Evolutionary conservation across 2,329 filamentous ascomycete species (phyloP).

Genomic region (Zopfia rhizophila): DNA sequence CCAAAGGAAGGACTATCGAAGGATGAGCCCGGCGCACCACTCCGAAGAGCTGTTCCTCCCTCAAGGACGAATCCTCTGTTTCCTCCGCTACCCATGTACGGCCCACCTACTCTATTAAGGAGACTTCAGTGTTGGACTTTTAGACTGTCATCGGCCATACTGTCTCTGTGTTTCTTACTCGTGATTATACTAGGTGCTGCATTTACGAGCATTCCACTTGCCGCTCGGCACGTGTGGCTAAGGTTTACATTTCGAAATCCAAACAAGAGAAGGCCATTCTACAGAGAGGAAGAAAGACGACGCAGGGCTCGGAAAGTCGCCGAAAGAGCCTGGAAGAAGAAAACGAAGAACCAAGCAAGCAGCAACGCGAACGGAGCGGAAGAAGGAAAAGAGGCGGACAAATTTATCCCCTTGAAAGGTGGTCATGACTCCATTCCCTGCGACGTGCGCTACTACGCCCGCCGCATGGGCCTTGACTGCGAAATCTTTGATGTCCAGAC

Average conservation of each 20-base stretch:
- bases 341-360: slow-evolving; percentile 47
- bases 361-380: slow-evolving; percentile 54
- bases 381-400: slow-evolving; percentile 53
- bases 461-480: slow-evolving; percentile 85
- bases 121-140: slow-evolving; percentile 74
- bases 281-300: slow-evolving; percentile 75
- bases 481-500: slow-evolving; percentile 88
- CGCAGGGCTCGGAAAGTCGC: slow-evolving; percentile 66
- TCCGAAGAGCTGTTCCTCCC: slow-evolving; percentile 63
- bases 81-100: slow-evolving; percentile 84
- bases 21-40: slow-evolving; percentile 58
- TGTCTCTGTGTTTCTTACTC: slow-evolving; percentile 80
- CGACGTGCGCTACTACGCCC: slow-evolving; percentile 86
- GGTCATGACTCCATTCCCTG: slow-evolving; percentile 81
- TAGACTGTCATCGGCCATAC: slow-evolving; percentile 73
- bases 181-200: slow-evolving; percentile 80
- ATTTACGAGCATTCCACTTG: slow-evolving; percentile 70
- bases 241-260: slow-evolving; percentile 70
- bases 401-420: slow-evolving; percentile 80
- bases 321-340: slow-evolving; percentile 70
- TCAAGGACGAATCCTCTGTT: slow-evolving; percentile 83
- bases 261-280: slow-evolving; percentile 72
- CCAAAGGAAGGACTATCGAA: slow-evolving; percentile 47
- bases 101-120: slow-evolving; percentile 74
- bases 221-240: slow-evolving; percentile 62